phyloP scores from a whole-genome alignment of 2,329 filamentous ascomycete genomes.

The Aspergillus ibericus region DNA sequence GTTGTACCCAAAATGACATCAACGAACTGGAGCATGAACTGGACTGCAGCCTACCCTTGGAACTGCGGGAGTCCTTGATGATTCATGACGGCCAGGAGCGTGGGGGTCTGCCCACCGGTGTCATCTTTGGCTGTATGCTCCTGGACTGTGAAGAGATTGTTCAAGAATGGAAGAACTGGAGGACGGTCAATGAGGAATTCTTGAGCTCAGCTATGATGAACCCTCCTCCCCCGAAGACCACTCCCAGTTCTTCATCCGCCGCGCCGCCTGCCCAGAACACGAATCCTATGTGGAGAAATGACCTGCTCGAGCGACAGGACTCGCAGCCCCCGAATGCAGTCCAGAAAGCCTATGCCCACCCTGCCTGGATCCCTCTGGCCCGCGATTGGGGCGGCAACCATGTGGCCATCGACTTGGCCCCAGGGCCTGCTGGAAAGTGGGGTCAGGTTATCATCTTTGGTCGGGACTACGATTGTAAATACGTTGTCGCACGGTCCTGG shows the following conservation, averaged over 20 bases:
- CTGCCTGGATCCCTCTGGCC: constrained; percentile 91
- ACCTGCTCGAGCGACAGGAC: constrained; percentile 79
- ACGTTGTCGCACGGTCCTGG: constrained; percentile 93
- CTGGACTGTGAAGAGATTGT: constrained; percentile 98
- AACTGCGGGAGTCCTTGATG: constrained; percentile 87
- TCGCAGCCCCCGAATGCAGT: constrained; percentile 83
- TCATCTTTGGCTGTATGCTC: constrained; percentile 92
- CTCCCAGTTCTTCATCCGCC: constrained; percentile 62
- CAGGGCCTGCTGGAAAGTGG: constrained; percentile 87
- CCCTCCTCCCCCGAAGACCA: constrained; percentile 69
- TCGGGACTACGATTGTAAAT: constrained; percentile 97
- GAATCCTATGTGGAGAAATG: constrained; percentile 76
- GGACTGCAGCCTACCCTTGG: constrained; percentile 88
- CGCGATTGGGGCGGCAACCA: constrained; percentile 99
- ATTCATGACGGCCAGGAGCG: constrained; percentile 97
- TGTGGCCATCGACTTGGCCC: constrained; percentile 86
- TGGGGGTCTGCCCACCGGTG: constrained; percentile 83
- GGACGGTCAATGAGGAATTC: constrained; percentile 87
- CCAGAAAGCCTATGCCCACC: constrained; percentile 89
- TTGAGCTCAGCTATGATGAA: constrained; percentile 59
- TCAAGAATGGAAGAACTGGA: constrained; percentile 97
- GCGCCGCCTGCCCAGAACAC: constrained; percentile 56
- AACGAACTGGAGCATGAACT: constrained; percentile 96
- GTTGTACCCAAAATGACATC: constrained; percentile 88
- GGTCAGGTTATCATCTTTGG: constrained; percentile 96